These are phyloP conservation scores for Rhizomucor pusillus DNA, from an alignment of 371 early-diverging fungal genomes.

Conservation along the genomic window DNA sequence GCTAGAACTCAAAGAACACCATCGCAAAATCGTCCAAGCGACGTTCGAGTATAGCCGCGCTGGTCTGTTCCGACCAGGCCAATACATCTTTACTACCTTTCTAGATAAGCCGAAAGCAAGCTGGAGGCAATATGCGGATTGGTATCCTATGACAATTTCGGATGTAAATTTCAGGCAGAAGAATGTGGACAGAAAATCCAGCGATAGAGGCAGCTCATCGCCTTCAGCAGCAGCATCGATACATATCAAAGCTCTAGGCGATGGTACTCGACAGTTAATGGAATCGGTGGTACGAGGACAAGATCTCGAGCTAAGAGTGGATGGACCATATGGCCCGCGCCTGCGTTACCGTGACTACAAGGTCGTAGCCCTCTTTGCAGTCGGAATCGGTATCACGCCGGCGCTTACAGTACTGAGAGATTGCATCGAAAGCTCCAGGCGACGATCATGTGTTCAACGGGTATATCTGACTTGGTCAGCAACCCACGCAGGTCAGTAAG, in stretches of 20 bases:
- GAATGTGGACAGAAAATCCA: too few species aligned
- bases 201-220: too few species aligned
- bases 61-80: conserved; percentile 34
- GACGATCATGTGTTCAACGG: conserved; percentile 26
- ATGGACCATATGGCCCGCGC: conserved; percentile 45
- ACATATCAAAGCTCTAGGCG: conserved; percentile 46
- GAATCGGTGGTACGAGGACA: conserved; percentile 12
- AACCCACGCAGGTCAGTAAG: conserved; percentile 23
- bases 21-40: conserved; percentile 33
- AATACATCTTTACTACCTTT: conserved; percentile 40
- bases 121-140: conserved; percentile 28
- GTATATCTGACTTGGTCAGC: conserved; percentile 42
- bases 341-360: conserved; percentile 42
- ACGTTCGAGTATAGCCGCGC: conserved; percentile 30
- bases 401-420: conserved; percentile 41
- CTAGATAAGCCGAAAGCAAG: conserved; percentile 11
- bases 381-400: conserved; percentile 48
- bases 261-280: conserved; percentile 14
- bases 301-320: conserved; percentile 24
- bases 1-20: too few species aligned
- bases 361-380: conserved; percentile 28
- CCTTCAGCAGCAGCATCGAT: conserved; percentile 9
- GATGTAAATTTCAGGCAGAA: too few species aligned
- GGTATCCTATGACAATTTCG: conserved; percentile 48
- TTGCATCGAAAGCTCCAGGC: conserved; percentile 32